These are phyloP conservation scores for Aspergillus sp. DNA, from an alignment of 2,329 filamentous ascomycete species.

Conservation along the genomic window DNA sequence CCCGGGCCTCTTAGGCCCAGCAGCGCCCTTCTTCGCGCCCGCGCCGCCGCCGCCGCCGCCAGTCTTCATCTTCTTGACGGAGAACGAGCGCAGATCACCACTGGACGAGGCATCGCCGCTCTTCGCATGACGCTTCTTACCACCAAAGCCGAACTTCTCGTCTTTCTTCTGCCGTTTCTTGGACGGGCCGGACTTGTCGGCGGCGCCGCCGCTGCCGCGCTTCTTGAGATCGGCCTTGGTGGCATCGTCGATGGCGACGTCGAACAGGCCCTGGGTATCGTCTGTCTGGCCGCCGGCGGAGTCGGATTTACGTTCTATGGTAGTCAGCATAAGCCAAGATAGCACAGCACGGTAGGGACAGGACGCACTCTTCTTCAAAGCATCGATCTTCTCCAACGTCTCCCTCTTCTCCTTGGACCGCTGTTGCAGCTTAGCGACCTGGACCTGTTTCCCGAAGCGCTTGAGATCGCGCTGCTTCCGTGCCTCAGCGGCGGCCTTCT, in stretches of 20 bases:
- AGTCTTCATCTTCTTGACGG: constrained; percentile 73
- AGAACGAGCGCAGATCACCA: constrained; percentile 72
- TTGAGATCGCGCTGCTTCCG: constrained; percentile 88
- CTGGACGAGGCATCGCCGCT: constrained; percentile 80
- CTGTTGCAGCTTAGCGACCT: constrained; percentile 93
- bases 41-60: constrained; percentile 24
- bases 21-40: no score
- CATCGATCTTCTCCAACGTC: constrained; percentile 90
- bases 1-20: constrained; percentile 44
- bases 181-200: constrained; percentile 27
- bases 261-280: constrained; percentile 74
- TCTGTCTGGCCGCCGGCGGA: constrained; percentile 55
- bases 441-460: constrained; percentile 98
- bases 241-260: constrained; percentile 70
- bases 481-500: constrained; percentile 87
- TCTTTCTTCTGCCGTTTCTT: constrained; percentile 86
- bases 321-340: constrained; percentile 6
- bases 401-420: constrained; percentile 84
- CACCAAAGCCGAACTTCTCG: constrained; percentile 87
- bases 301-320: constrained; percentile 67
- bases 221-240: constrained; percentile 46
- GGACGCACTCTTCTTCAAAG: constrained; percentile 82
- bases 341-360: constrained; percentile 1
- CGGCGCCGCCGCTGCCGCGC: constrained; percentile 33
- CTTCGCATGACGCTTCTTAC: constrained; percentile 87